A percentile compares a stretch with the other conserved stretches of the same genome.
phyloP scores from a whole-genome alignment of 176 grass and related monocot genomes.

The Calamus simplicifolius region DNA sequence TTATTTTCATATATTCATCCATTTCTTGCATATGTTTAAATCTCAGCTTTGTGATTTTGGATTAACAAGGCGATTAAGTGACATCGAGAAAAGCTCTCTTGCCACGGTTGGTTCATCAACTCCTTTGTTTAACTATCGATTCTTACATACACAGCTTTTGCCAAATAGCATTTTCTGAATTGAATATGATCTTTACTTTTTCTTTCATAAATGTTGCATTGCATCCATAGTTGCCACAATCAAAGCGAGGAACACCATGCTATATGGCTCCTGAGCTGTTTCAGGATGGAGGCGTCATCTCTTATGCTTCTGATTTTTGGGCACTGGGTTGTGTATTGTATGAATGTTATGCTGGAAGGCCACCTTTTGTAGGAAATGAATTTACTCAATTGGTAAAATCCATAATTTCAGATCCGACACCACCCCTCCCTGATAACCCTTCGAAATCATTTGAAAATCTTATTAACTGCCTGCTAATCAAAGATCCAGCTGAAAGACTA shows the following conservation, averaged over 20 bases:
- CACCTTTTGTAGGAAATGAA: constrained; percentile 61
- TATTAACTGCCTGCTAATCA: constrained; percentile 70
- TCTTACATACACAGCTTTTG: too few species aligned
- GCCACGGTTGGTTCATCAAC: constrained; percentile 37
- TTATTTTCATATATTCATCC: background rate
- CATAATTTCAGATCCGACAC: constrained; percentile 73
- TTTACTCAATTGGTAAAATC: constrained; percentile 93
- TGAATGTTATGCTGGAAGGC: constrained; percentile 84
- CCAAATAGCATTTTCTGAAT: too few species aligned
- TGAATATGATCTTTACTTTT: constrained; percentile 8
- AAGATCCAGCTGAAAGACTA: constrained; percentile 96
- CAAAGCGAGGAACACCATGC: constrained; percentile 83
- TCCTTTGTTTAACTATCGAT: background rate
- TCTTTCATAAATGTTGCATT: constrained; percentile 2
- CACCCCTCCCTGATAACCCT: constrained; percentile 65
- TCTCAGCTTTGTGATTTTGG: constrained; percentile 92
- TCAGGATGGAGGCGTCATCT: constrained; percentile 74
- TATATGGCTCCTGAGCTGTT: constrained; percentile 99
- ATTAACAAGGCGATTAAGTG: constrained; percentile 79
- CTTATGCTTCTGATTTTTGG: constrained; percentile 99
- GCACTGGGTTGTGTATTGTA: constrained; percentile 93
- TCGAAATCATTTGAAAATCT: constrained; percentile 85
- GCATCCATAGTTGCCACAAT: constrained; percentile 49
- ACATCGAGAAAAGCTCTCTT: constrained; percentile 57
- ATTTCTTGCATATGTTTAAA: constrained; percentile 8